Base-by-base conservation (phyloP, 139 green algal species). In the Yamagishiella unicocca region DNA sequence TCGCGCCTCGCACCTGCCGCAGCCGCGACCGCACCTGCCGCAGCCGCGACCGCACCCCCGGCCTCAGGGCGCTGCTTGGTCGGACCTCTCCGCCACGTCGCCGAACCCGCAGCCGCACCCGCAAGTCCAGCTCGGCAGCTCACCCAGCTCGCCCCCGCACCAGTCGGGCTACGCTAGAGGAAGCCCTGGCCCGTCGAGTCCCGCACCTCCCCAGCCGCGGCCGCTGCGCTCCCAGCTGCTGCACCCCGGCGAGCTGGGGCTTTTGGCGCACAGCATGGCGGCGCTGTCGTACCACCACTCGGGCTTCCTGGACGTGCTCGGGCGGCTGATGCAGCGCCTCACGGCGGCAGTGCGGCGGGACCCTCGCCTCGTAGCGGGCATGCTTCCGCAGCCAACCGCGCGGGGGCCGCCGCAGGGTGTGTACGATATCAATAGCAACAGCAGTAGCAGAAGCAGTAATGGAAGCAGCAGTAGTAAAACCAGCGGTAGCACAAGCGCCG, bases 231-330 rank as follows among this genome's bases (percentile, higher is more conserved):
- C 50, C 12, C 50, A 58, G 38, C 42, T 62, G 24, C 14, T 37
- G 25, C 27, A 10, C 1, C n/a, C 29, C 27, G 71, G 22, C n/a
- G 45, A 86, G 50, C 62, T 86, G 27, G 62, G 31, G 0, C 31
- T 64, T 2, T 37, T 76, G 24, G 80, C 80, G 1, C 64, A 86
- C 80, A 77, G 62, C 80, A 76, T 86, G 80, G 64, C 62, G 7
- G 29, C 45, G 0, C 33, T 77, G 43, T 66, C 62, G 43, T 76
- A 67, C 43, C 33, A 50, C 37, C 42, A 24, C 27, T 17, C 43
- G 21, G 42, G 21, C n/a, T 62, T 77, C 24, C n/a, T 86, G 62
- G 43, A 53, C 4, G 31, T 19, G 21, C 62, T 86, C n/a, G 80
- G 42, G 0, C 19, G 12, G 22, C 40, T 77, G 5, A 33, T 77